These are phyloP conservation scores for Pestalotiopsis fici DNA, from an alignment of 2,329 filamentous ascomycete species.

Conservation along the genomic window DNA sequence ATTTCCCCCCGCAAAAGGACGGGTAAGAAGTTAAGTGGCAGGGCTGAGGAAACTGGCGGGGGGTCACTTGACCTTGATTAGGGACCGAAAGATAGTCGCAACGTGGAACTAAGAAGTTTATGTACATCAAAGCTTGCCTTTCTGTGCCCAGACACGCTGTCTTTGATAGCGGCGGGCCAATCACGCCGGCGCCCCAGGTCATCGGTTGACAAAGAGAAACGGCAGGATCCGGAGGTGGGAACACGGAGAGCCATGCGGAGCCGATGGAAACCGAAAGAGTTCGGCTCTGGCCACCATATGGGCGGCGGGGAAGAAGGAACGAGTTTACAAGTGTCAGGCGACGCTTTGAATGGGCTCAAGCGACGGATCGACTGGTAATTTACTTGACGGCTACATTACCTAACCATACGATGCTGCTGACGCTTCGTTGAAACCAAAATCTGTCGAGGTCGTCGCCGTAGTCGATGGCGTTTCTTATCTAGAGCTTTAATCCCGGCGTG, in stretches of 20 bases:
- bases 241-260: not conserved
- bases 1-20: not conserved
- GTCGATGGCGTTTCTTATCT: not conserved
- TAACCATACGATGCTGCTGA: not conserved
- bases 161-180: not conserved
- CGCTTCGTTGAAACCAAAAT: not conserved
- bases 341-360: not conserved
- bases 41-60: not conserved
- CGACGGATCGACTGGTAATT: not conserved
- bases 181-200: not conserved
- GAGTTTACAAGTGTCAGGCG: not conserved
- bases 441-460: not conserved
- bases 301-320: not conserved
- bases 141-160: not conserved
- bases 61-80: not conserved
- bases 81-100: not conserved
- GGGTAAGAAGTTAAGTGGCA: not conserved
- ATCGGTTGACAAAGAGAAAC: slow-evolving; percentile 9
- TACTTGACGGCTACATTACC: not conserved
- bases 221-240: not conserved
- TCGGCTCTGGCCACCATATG: not conserved
- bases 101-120: not conserved
- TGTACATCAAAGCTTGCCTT: not conserved
- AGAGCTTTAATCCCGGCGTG: not conserved
- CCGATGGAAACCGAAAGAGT: slow-evolving; percentile 7